Base-by-base conservation (phyloP, 495 filamentous ascomycete genomes). In the Chaetomium tenue region DNA sequence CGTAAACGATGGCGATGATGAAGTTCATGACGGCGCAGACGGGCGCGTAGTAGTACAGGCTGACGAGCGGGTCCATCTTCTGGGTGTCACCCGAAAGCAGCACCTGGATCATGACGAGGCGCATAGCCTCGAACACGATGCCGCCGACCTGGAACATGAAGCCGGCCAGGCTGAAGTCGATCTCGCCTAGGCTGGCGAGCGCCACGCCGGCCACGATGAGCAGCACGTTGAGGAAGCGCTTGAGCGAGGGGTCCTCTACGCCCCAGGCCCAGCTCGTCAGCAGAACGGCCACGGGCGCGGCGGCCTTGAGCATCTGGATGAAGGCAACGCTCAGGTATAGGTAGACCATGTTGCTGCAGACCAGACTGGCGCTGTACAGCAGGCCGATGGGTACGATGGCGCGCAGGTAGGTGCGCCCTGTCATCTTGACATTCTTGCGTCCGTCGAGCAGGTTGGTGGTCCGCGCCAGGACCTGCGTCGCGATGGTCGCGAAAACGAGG, bases 31-130 rank as follows among this genome's bases (percentile, higher is more conserved):
- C 63, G 7, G 89, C 88, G 74, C 89, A 93, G 11, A 91, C 82
- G 0, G 91, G 91, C 0, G 91, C 90, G 68, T 88, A 92, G 75
- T 93, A 94, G 78, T 94, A 94, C 30, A 94, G 82, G 40, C 87
- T 90, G 51, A 93, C 89, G 18, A 94, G 80, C 25, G 91, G 89
- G 67, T 93, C 90, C 91, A 94, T 92, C 73, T 89, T 89, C 60
- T 77, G 74, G 60, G 86, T 87, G n/a, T 84, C 78, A 3, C 79
- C 85, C 53, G 81, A 85, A 8, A 93, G 79, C 58, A 94, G 76
- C 3, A 85, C 82, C 75, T 93, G 86, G 60, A 93, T 88, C 84
- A 92, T 85, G 67, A 91, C 85, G 40, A 94, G 76, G n/a, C 90
- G 83, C 51, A 88, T 81, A 25, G 90, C 88, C 73, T 94, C 91